phyloP scores from a whole-genome alignment of 768 basidiomycete genomes.

The Amanita rubescens region DNA sequence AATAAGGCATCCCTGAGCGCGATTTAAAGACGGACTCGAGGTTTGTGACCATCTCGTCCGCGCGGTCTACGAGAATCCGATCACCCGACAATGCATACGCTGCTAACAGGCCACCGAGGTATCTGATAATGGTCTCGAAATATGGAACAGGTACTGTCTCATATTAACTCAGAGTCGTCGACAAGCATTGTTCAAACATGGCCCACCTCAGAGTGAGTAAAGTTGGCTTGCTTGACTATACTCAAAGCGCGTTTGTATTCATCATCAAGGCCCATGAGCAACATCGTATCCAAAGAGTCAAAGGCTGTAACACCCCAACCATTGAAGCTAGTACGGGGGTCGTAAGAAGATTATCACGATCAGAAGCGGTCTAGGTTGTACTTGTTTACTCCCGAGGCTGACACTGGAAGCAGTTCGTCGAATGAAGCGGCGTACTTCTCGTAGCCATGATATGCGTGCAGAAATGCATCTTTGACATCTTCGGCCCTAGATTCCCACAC shows the following conservation, averaged over 20 bases:
- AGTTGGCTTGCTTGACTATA: slow-evolving; percentile 41
- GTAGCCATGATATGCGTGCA: slow-evolving; percentile 64
- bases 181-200: neutral
- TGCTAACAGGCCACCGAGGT: slow-evolving; percentile 82
- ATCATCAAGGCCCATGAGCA: slow-evolving; percentile 67
- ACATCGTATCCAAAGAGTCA: slow-evolving; percentile 83
- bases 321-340: slow-evolving; percentile 55
- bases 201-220: slow-evolving; percentile 37
- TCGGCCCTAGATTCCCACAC: slow-evolving; percentile 47
- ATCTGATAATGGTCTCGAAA: slow-evolving; percentile 86
- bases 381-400: slow-evolving; percentile 42
- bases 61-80: slow-evolving; percentile 51
- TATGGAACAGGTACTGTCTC: slow-evolving; percentile 40
- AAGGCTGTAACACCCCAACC: slow-evolving; percentile 74
- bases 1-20: slow-evolving; percentile 62
- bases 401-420: slow-evolving; percentile 56
- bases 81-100: slow-evolving; percentile 74
- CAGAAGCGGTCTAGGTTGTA: slow-evolving; percentile 21
- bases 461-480: slow-evolving; percentile 53
- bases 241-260: slow-evolving; percentile 64
- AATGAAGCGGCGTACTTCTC: slow-evolving; percentile 50
- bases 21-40: slow-evolving; percentile 71
- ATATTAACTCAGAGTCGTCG: neutral
- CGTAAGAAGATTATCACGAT: neutral
- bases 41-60: slow-evolving; percentile 70